These are phyloP conservation scores for Trametes polyzona DNA, from an alignment of 1,284 basidiomycete genomes.

Conservation along the genomic window DNA sequence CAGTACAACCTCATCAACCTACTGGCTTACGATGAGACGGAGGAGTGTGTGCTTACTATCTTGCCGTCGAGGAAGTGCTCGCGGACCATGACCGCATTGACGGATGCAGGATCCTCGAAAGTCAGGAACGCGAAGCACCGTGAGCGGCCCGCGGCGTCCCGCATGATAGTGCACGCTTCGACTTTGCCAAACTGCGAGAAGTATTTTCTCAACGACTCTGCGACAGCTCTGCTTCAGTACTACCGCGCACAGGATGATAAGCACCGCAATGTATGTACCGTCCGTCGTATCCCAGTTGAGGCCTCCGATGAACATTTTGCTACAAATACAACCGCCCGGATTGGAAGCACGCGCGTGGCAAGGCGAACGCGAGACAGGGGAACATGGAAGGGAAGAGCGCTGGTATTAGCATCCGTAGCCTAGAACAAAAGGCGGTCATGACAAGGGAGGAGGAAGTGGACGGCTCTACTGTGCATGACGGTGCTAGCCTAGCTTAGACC, in stretches of 20 bases:
- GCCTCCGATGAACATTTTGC: conserved; percentile 99
- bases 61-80: conserved; percentile 94
- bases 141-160: conserved; percentile 88
- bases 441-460: conserved; percentile 55
- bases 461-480: conserved; percentile 73
- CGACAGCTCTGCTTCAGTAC: conserved; percentile 36
- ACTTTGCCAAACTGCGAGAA: conserved; percentile 81
- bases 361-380: conserved; percentile 47
- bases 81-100: conserved; percentile 80
- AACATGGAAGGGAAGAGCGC: conserved; percentile 39
- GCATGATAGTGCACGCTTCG: conserved; percentile 94
- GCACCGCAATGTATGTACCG: conserved; percentile 61
- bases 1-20: conserved; percentile 9
- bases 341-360: conserved; percentile 22
- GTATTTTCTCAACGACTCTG: conserved; percentile 74
- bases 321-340: conserved; percentile 44
- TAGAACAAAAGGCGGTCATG: conserved; percentile 66
- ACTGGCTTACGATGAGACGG: not conserved
- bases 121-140: conserved; percentile 96
- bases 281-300: conserved; percentile 99
- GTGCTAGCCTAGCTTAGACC: conserved; percentile 46
- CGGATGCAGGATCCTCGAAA: conserved; percentile 82
- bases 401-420: conserved; percentile 81
- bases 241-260: conserved; percentile 21
- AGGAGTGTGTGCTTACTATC: conserved; percentile 59